Evolutionary conservation across 169 alveolate genomes (phyloP), one percentile per base, ranked within the genome.

Genomic region (Plasmodium relictum): DNA sequence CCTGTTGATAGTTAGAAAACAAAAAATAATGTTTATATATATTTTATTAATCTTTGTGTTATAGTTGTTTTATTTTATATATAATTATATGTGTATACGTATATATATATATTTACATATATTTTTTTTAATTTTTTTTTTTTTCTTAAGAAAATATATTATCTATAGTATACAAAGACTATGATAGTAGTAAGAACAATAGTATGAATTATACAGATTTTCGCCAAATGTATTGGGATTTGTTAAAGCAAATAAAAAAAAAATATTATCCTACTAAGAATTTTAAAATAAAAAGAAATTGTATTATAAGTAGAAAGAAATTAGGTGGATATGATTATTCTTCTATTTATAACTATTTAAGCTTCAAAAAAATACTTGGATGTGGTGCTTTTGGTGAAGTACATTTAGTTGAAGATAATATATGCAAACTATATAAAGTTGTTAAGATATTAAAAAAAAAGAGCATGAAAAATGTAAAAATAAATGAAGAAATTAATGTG

Each of bases 361-460:
- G 93, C 50, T 69, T 93, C 52, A 93, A 93, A 41, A 91, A 88
- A 41, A 93, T 88, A 44, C 88, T 93, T 6, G 96, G 96, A 18
- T 92, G 92, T 45, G 96, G 96, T 14, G 90, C 93, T 22, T 93
- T 92, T 88, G 96, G 96, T n/a, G 92, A 92, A 48, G 96, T 93
- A 48, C 93, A 93, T 88, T 66, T 91, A 22, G 96, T 91, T 18
- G 94, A 93, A 63, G 88, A 80, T 20, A 88, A 73, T 50, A 83
- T 83, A n/a, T 83, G 91, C 37, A 83, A 83, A 52, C 20, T 83
- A n/a, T 83, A 83, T 16, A 83, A 83, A 62, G 91, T 83, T 42
- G 91, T 83, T 9, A 83, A 83, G 18, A 83, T 83, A 41, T 69
- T 83, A 58, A 83, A 83, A 83, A 83, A 83, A 70, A 83, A 83